phyloP scores from a whole-genome alignment of 2,329 filamentous ascomycete species.

The Alternaria atra region DNA sequence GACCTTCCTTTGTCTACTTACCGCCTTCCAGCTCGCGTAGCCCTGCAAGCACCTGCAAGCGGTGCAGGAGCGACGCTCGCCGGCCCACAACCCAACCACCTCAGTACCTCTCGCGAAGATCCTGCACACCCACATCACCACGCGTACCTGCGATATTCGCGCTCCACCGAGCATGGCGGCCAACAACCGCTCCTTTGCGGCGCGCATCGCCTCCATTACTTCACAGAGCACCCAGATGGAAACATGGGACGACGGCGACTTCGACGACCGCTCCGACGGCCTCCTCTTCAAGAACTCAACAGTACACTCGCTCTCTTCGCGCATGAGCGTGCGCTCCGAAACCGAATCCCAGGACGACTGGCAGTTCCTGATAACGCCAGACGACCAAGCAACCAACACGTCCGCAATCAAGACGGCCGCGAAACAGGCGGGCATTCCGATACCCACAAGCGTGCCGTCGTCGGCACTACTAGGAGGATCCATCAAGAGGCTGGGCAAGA shows the following conservation, averaged over 20 bases:
- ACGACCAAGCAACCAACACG: conserved; percentile 83
- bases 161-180: conserved; percentile 38
- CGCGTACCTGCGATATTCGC: conserved; percentile 30
- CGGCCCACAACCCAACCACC: conserved; percentile 18
- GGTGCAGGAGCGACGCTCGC: conserved; percentile 10
- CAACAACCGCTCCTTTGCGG: conserved; percentile 49
- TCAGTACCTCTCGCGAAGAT: conserved; percentile 12
- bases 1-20: conserved; percentile 10
- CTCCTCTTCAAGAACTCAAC: conserved; percentile 79
- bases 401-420: conserved; percentile 84
- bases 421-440: conserved; percentile 87
- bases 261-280: conserved; percentile 58
- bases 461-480: conserved; percentile 91
- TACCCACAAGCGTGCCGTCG: conserved; percentile 84
- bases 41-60: conserved; percentile 15
- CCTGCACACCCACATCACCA: conserved; percentile 17
- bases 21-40: conserved; percentile 16
- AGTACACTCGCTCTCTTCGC: conserved; percentile 78
- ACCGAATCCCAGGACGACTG: conserved; percentile 82
- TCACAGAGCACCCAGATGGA: conserved; percentile 67
- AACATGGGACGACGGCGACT: conserved; percentile 68
- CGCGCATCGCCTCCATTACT: conserved; percentile 61
- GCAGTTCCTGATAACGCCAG: conserved; percentile 83
- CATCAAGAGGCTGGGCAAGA: conserved; percentile 83
- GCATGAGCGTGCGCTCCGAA: conserved; percentile 84